A percentile compares a stretch with the other conserved stretches of the same genome.
These are phyloP conservation scores for Hypoxylon sp. DNA, from an alignment of 2,329 filamentous ascomycete species.

Conservation along the genomic window DNA sequence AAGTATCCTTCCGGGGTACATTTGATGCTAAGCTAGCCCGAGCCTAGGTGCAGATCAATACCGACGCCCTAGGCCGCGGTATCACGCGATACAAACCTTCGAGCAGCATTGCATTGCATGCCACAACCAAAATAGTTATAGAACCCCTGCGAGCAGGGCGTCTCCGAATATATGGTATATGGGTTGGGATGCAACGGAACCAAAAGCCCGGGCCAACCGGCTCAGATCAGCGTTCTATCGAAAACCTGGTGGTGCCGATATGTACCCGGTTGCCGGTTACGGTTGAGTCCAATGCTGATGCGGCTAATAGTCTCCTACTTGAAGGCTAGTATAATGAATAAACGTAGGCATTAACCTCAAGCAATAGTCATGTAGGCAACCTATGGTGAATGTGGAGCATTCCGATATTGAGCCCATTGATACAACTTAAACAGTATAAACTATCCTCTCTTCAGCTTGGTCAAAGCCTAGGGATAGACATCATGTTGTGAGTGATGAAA, in stretches of 20 bases:
- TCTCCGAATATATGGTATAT: slow-evolving; percentile 16
- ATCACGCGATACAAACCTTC: slow-evolving; percentile 15
- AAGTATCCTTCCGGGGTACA: not conserved
- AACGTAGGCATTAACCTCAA: not conserved
- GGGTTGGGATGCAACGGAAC: slow-evolving; percentile 18
- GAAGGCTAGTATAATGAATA: not conserved
- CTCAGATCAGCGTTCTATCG: slow-evolving; percentile 13
- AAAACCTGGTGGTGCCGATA: slow-evolving; percentile 1
- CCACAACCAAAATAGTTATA: slow-evolving; percentile 1
- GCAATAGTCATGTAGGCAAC: not conserved
- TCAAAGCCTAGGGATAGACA: slow-evolving; percentile 3
- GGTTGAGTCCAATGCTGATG: not conserved
- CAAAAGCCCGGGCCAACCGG: slow-evolving; percentile 19
- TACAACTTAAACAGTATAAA: slow-evolving; percentile 1
- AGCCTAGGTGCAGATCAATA: slow-evolving; percentile 12
- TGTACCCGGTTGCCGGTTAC: slow-evolving; percentile 6
- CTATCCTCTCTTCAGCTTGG: not conserved
- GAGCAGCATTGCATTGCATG: slow-evolving; percentile 31
- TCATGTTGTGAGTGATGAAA: slow-evolving; percentile 5
- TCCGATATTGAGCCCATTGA: slow-evolving; percentile 1
- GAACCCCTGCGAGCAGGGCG: slow-evolving; percentile 4
- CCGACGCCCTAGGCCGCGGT: slow-evolving; percentile 5
- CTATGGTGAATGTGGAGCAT: slow-evolving; percentile 1
- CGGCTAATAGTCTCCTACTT: not conserved
- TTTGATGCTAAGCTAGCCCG: not conserved